Evolutionary conservation across 768 basidiomycete species (phyloP).

Genomic region (Boletus rex-veris): DNA sequence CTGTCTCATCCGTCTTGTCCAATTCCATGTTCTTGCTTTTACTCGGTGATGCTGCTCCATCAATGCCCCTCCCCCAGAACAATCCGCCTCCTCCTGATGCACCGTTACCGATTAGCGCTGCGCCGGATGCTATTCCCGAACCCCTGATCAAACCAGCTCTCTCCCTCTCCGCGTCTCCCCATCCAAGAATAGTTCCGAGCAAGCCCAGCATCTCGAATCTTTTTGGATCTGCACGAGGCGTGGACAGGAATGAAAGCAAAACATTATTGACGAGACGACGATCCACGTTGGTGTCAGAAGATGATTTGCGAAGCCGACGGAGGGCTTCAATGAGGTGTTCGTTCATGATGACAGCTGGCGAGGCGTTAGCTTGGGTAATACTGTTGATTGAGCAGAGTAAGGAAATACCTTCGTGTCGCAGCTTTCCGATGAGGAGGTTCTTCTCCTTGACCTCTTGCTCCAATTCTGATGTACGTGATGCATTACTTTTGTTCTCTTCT

Average conservation of each 20-base stretch:
- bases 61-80: constrained; percentile 20
- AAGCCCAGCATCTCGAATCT: constrained; percentile 95
- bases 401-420: constrained; percentile 84
- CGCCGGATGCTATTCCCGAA: constrained; percentile 52
- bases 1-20: constrained; percentile 81
- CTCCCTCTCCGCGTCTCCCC: constrained; percentile 89
- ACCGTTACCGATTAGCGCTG: constrained; percentile 17
- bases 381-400: constrained; percentile 11
- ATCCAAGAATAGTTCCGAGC: constrained; percentile 84
- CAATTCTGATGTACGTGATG: constrained; percentile 63
- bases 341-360: constrained; percentile 87
- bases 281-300: constrained; percentile 86
- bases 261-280: constrained; percentile 92
- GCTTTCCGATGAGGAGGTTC: constrained; percentile 88
- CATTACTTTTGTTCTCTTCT: constrained; percentile 67
- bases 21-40: constrained; percentile 49
- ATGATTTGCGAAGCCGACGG: constrained; percentile 84
- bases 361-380: background rate
- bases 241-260: constrained; percentile 82
- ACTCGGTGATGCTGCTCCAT: constrained; percentile 27
- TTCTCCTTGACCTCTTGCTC: constrained; percentile 96
- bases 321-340: constrained; percentile 97
- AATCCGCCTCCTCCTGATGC: constrained; percentile 17
- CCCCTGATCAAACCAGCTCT: constrained; percentile 60
- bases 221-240: constrained; percentile 88